phyloP scores from a whole-genome alignment of 2,329 filamentous ascomycete species.

The Escovopsis weberi region DNA sequence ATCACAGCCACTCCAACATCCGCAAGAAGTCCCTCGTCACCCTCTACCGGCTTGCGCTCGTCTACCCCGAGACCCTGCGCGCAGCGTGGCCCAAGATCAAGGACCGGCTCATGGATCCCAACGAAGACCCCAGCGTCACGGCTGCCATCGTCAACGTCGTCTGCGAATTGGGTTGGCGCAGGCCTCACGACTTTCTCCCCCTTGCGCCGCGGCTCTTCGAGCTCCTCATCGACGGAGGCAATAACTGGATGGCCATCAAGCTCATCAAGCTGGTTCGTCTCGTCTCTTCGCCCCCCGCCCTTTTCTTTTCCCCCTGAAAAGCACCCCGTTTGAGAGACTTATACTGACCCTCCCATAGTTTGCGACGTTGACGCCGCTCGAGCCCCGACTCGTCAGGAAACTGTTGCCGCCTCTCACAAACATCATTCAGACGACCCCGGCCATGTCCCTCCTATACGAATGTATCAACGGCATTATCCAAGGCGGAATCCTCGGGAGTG shows the following conservation, averaged over 20 bases:
- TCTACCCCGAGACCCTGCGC: constrained; percentile 89
- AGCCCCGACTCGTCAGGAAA: constrained; percentile 83
- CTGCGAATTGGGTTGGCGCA: constrained; percentile 86
- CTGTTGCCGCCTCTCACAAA: constrained; percentile 79
- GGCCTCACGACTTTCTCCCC: constrained; percentile 86
- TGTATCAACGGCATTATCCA: constrained; percentile 98
- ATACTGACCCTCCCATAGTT: constrained; percentile 44
- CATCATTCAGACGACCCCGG: constrained; percentile 85
- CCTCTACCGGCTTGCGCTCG: constrained; percentile 79
- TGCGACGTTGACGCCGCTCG: constrained; percentile 81
- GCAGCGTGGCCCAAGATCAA: constrained; percentile 97
- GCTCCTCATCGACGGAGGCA: constrained; percentile 76
- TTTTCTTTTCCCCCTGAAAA: too few species aligned
- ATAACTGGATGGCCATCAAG: constrained; percentile 99
- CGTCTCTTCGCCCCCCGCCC: neutral
- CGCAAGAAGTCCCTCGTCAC: constrained; percentile 95
- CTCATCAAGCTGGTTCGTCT: constrained; percentile 80
- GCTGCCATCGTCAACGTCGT: constrained; percentile 94
- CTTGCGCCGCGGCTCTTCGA: constrained; percentile 86
- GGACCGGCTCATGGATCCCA: constrained; percentile 77
- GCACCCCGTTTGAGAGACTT: neutral
- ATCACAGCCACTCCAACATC: constrained; percentile 71
- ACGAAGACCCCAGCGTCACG: constrained; percentile 84
- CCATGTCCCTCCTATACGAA: constrained; percentile 97
- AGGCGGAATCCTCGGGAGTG: constrained; percentile 77